Evolutionary conservation across 495 filamentous ascomycete species (phyloP), one percentile per base, ranked within the genome.

Genomic region (Cercophora scortea): DNA sequence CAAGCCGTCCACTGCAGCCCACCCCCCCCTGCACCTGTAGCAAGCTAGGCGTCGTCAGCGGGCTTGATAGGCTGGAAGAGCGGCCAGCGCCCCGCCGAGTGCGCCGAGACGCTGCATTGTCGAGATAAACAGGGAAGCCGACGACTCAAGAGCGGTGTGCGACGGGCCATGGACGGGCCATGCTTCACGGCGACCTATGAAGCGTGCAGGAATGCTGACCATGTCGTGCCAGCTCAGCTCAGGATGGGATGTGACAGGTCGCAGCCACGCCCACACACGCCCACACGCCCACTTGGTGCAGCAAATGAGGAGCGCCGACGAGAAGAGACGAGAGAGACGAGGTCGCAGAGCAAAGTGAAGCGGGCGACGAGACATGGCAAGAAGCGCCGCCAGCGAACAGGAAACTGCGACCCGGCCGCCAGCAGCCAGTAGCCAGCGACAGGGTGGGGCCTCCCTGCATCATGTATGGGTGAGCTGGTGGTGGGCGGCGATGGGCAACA

Each of bases 161-260:
- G 46, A 58, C 41, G 35, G 47, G 42, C 52, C 50, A 50, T 60
- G 55, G 53, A 58, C 41, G 35, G 47, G 42, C 52, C 50, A 50
- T 60, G 55, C 53, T 42, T 9, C 32, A 5, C 12, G 35, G 35
- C 48, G 49, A 53, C 66, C 66, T 65, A 65, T 69, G 45, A 47
- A 45, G 60, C 43, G 17, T 52, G 59, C 58, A 61, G 62, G 38
- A 43, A 40, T 17, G 32, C 35, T 12, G 17, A 25, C 13, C 9
- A 38, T 10, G 10, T 38, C 13, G 36, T 69, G 64, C 66, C 66
- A 69, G 55, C 66, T 61, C 66, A 67, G 58, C 50, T 52, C 50
- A 45, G 42, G 46, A 16, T 25, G 43, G 42, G 57, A 62, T 62
- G 64, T 65, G 64, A 65, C 62, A 61, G 60, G 57, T 52, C 62